phyloP scores from a whole-genome alignment of 345 rosid species.

The Eucalyptus sp. region DNA sequence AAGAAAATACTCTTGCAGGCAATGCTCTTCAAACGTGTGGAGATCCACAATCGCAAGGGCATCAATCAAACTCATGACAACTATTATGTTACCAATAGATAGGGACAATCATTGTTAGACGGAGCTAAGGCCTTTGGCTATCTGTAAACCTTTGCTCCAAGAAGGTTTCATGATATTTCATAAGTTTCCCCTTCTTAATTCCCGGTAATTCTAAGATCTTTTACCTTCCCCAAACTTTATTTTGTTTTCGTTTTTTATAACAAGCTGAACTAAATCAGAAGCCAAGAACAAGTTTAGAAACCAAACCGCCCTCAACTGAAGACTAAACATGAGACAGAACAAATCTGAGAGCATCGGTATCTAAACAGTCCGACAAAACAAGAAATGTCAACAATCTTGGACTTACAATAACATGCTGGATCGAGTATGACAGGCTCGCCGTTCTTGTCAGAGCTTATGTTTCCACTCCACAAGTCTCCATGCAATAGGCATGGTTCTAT shows the following conservation, averaged over 20 bases:
- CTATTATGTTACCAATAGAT: background rate
- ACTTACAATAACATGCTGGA: slow-evolving; percentile 93
- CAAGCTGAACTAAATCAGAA: background rate
- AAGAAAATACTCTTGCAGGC: background rate
- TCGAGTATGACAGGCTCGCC: slow-evolving; percentile 88
- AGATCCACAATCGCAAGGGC: background rate
- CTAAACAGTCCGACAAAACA: background rate
- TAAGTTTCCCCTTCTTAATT: background rate
- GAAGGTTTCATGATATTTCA: background rate
- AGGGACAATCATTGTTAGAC: background rate
- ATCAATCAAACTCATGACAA: background rate
- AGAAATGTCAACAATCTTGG: background rate
- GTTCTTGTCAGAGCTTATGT: slow-evolving; percentile 63
- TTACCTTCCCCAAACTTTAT: background rate
- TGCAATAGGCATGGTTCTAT: slow-evolving; percentile 86
- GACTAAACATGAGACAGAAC: background rate
- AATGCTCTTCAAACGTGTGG: background rate
- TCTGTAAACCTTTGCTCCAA: background rate
- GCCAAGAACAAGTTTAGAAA: background rate
- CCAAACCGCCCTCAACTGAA: background rate
- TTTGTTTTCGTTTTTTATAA: background rate
- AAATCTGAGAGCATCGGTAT: background rate
- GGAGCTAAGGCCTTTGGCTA: background rate
- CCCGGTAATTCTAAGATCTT: background rate
- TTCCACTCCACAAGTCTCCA: slow-evolving; percentile 99